Percentiles rank a stretch among this genome's conserved stretches.
Evolutionary conservation across 2,329 filamentous ascomycete genomes (phyloP).

Genomic region (Tolypocladium sp.): DNA sequence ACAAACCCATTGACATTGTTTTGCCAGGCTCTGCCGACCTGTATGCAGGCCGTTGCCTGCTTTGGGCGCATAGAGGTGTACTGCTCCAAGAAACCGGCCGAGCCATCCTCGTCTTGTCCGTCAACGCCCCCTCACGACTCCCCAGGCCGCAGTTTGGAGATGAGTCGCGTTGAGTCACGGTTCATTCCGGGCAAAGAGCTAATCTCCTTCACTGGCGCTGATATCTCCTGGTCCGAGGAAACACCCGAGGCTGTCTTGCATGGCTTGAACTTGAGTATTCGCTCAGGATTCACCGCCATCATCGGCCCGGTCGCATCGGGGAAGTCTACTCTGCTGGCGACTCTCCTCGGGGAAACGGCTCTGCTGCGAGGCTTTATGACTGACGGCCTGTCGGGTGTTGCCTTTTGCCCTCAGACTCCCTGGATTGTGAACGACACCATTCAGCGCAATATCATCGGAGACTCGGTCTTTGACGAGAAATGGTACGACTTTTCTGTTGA

Average conservation of each 20-base stretch:
- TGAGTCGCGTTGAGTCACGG: background rate
- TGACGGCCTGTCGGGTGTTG: background rate
- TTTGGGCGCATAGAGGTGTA: background rate
- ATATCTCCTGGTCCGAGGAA: background rate
- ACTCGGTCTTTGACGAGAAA: background rate
- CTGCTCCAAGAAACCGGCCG: background rate
- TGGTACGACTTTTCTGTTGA: background rate
- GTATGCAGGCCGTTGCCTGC: slow-evolving; percentile 1
- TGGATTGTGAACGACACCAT: background rate
- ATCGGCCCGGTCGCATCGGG: background rate
- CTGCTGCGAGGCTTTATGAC: background rate
- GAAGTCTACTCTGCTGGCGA: background rate
- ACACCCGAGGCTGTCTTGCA: background rate
- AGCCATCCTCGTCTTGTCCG: background rate
- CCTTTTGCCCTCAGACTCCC: background rate
- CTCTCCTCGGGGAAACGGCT: background rate
- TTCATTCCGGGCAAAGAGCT: background rate
- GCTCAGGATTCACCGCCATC: background rate
- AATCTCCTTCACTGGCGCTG: background rate
- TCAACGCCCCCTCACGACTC: background rate
- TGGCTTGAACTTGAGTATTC: background rate
- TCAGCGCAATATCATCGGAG: background rate
- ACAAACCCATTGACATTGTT: background rate
- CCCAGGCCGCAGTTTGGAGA: background rate
- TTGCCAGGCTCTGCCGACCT: background rate